A percentile compares a stretch with the other conserved stretches of the same genome.
phyloP scores from a whole-genome alignment of 2,329 filamentous ascomycete genomes.

The Sporothrix inflata region DNA sequence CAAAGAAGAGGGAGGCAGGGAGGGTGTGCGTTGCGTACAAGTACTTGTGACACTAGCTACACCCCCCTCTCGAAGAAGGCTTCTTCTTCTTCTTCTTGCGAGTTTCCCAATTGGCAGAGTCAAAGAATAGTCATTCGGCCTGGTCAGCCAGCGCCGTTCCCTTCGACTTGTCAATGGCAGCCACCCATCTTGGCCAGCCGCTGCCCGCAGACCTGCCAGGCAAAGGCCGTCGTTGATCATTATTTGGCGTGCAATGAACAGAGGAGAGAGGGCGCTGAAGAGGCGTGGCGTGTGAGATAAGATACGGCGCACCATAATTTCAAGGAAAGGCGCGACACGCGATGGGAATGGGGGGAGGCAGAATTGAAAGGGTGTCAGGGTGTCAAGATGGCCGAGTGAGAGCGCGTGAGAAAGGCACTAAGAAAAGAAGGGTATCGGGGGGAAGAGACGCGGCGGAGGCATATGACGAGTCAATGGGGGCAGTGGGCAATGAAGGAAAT shows the following conservation, averaged over 20 bases:
- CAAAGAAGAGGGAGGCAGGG: background rate
- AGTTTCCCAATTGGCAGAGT: background rate
- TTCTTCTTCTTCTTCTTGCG: background rate
- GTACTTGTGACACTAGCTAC: background rate
- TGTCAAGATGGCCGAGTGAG: background rate
- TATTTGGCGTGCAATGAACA: background rate
- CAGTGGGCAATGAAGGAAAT: background rate
- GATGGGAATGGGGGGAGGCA: background rate
- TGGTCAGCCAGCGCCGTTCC: background rate
- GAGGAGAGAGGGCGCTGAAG: background rate
- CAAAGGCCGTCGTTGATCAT: background rate
- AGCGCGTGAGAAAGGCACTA: background rate
- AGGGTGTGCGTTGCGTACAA: background rate
- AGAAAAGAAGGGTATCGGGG: background rate
- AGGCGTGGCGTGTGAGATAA: constrained; percentile 14
- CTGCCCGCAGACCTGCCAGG: background rate
- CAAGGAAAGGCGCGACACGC: constrained; percentile 10
- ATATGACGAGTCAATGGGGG: background rate
- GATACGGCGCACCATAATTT: constrained; percentile 5
- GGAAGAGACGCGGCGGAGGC: background rate
- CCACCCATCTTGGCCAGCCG: background rate
- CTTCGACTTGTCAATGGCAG: constrained; percentile 11
- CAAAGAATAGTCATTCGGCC: background rate
- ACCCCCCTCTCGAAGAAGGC: background rate
- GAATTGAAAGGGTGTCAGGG: background rate